These are phyloP conservation scores for Clitopilus hobsonii DNA, from an alignment of 768 basidiomycete genomes.

Conservation along the genomic window DNA sequence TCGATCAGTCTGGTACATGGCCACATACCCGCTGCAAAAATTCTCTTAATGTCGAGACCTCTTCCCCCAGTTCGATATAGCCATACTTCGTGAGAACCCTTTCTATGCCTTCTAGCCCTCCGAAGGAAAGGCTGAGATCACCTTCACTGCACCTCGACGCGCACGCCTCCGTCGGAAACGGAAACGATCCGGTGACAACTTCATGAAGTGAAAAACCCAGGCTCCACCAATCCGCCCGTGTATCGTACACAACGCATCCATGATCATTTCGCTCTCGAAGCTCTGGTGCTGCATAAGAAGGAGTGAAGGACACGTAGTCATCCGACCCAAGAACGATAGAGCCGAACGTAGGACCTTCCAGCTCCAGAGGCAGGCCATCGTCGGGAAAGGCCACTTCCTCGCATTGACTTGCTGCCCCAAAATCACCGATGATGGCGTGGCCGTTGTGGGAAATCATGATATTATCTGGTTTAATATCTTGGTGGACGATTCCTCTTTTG, in stretches of 20 bases:
- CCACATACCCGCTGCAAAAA: neutral
- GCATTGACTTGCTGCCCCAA: constrained; percentile 44
- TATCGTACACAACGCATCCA: constrained; percentile 23
- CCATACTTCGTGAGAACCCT: neutral
- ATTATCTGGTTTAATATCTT: constrained; percentile 67
- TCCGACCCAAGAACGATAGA: constrained; percentile 17
- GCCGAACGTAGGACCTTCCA: neutral
- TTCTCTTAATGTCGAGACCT: neutral
- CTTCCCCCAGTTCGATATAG: neutral
- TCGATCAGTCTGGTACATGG: neutral
- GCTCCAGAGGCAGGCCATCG: constrained; percentile 13
- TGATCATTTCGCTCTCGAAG: constrained; percentile 18
- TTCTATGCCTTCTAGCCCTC: constrained; percentile 14
- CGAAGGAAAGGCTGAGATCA: constrained; percentile 18
- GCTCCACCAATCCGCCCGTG: constrained; percentile 33
- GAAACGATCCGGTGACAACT: constrained; percentile 22
- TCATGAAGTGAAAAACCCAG: constrained; percentile 28
- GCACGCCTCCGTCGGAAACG: constrained; percentile 9
- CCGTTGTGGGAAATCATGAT: constrained; percentile 48
- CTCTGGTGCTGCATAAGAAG: constrained; percentile 32
- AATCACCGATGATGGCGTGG: constrained; percentile 55
- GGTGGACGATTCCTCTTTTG: constrained; percentile 59
- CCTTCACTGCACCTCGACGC: constrained; percentile 13
- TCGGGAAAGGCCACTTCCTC: neutral
- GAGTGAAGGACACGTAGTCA: constrained; percentile 24